Base-by-base conservation (phyloP, 2,329 filamentous ascomycete species). In the Pseudogymnoascus sp. region DNA sequence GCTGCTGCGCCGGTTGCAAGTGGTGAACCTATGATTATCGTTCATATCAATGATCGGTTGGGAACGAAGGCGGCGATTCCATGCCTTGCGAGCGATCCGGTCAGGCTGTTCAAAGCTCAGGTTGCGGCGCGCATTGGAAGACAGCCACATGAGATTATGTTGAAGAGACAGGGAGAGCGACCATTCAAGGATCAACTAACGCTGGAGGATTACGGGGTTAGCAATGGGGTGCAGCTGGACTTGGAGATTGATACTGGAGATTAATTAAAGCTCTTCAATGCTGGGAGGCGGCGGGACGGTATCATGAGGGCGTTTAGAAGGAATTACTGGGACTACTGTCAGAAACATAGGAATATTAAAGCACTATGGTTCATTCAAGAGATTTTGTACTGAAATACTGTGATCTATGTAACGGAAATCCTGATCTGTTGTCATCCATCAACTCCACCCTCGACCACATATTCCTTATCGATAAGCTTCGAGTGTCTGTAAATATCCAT, bases 11-110 rank as follows among this genome's bases (percentile, higher is more conserved):
- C 66, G 3, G 65, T 74, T 8, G 66, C 73, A 6, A 66, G 74
- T 31, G 71, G 77, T 6, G 89, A 96, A 72, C 88, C 91, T 64
- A 96, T 97, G 89, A 97, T 97, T 69, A 85, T 96, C 61, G 93
- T 97, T 16, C 86, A 93, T 71, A 86, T 97, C 72, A 97, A 97
- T 74, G 93, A 97, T 76, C 85, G 93, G n/a, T 79, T 97, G 37
- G 93, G 93, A 11, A 97, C 93, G n/a, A 96, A 96, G 72, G 91
- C 93, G 14, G 89, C 90, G 62, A 95, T 97, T 67, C 93, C 93
- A 0, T 97, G 93, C 74, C 80, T 96, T 64, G 87, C 90, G 0
- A 89, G 86, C 2, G 93, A 97, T 77, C 87, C 87, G 6, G 87
- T 97, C 68, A 88, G 87, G 67, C 83, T 93, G 66, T 91, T 97